Evolutionary conservation across 768 basidiomycete genomes (phyloP), one percentile per base, ranked within the genome.

Genomic region (Hypholoma sublateritium): DNA sequence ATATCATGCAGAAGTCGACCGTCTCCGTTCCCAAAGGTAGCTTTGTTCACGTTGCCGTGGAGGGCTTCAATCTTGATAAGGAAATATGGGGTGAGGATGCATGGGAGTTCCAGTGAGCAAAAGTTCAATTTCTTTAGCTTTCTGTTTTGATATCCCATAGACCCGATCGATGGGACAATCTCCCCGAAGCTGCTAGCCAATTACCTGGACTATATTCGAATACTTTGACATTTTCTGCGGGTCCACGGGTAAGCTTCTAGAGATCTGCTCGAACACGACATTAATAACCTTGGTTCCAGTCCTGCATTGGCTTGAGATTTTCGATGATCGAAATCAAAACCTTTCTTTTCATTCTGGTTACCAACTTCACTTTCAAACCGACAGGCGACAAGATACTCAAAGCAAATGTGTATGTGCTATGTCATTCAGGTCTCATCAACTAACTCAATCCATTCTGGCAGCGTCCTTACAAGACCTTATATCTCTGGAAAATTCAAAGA

Each of bases 321-420:
- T 89, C 91, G 5, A 73, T 92, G 67, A 89, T 93, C 53, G 91
- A 94, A 73, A 86, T 91, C 61, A 93, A 93, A 72, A 79, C 82
- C 0, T 86, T 93, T 66, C 65, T 91, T 8, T 91, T 84, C 63
- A 78, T 85, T 49, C 76, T 93, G 19, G 61, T 93, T 42, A 85
- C 84, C 12, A 79, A 82, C 64, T 93, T 91, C 62, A 74, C 70
- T 5, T 93, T 88, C 63, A 59, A 67, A n/a, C 67, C 76, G 55
- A 82, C 85, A 2, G 74, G 72, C n/a, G 77, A 80, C 13, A 77
- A 77, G 57, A 81, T 89, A 13, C 68, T 74, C 55, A 82, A 81
- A 62, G 77, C 79, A 21, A 88, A 89, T 65, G 82, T 84, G 87
- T 88, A 74, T 64, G 86, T 71, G 7, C 22, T 25, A 11, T 17